Evolutionary conservation across 495 filamentous ascomycete genomes (phyloP).

Genomic region (Extremus antarcticus): DNA sequence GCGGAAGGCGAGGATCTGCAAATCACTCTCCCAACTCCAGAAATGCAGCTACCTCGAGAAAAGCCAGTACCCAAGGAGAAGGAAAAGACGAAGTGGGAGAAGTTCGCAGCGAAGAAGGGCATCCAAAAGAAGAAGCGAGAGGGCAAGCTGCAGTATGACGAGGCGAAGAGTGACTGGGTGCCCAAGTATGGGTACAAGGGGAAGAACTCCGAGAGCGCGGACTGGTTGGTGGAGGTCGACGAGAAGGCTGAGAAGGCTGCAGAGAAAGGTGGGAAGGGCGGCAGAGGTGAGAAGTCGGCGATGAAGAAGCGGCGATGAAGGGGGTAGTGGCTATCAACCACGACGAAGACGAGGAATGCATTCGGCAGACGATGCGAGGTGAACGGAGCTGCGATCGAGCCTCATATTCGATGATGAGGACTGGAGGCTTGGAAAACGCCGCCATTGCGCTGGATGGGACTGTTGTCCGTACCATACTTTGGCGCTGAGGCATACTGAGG

Average conservation of each 20-base stretch:
- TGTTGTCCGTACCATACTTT: too few species aligned
- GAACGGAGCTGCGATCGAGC: too few species aligned
- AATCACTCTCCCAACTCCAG: slow-evolving; percentile 57
- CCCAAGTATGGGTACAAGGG: slow-evolving; percentile 93
- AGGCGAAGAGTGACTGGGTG: slow-evolving; percentile 76
- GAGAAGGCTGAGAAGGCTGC: slow-evolving; percentile 47
- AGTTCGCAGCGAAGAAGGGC: slow-evolving; percentile 90
- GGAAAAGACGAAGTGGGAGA: slow-evolving; percentile 81
- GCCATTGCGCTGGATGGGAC: too few species aligned
- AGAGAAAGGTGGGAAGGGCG: slow-evolving; percentile 35
- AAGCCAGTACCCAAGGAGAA: slow-evolving; percentile 77
- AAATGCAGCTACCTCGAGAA: slow-evolving; percentile 67
- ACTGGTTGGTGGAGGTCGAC: slow-evolving; percentile 88
- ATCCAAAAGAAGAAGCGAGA: slow-evolving; percentile 71
- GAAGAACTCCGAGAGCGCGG: slow-evolving; percentile 63
- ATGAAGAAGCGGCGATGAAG: slow-evolving; percentile 1
- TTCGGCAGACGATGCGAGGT: too few species aligned
- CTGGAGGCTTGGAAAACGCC: too few species aligned
- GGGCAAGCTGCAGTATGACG: slow-evolving; percentile 67
- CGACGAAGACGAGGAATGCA: too few species aligned
- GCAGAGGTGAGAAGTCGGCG: slow-evolving; percentile 35
- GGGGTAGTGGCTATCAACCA: too few species aligned
- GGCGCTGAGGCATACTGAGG: too few species aligned
- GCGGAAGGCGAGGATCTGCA: slow-evolving; percentile 56
- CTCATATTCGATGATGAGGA: too few species aligned